A percentile compares a stretch with the other conserved stretches of the same genome.
Conservation (phyloP, 768 basidiomycete genomes). For the Suillus weaverae region DNA sequence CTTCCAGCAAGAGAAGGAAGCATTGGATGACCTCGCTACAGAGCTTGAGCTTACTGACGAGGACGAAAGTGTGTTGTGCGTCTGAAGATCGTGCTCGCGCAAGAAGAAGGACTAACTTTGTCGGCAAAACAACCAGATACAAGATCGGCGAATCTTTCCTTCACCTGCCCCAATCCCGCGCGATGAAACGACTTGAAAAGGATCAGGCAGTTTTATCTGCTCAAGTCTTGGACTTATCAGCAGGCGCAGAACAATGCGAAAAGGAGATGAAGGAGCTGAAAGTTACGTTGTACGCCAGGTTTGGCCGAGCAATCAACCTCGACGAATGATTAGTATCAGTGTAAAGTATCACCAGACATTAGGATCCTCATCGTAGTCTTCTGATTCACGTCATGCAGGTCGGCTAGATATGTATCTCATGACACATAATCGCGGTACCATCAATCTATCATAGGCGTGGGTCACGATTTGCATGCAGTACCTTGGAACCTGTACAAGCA, state of each 20-base stretch:
- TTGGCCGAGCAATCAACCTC: conserved; percentile 90
- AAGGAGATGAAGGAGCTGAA: conserved; percentile 80
- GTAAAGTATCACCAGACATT: not conserved
- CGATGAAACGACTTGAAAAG: conserved; percentile 67
- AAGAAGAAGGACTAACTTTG: not conserved
- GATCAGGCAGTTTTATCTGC: conserved; percentile 62
- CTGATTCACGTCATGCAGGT: not conserved
- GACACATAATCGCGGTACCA: not conserved
- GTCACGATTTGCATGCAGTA: not conserved
- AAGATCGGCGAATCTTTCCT: conserved; percentile 89
- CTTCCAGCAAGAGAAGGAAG: conserved; percentile 90
- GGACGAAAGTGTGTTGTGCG: conserved; percentile 75
- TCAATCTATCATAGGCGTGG: not conserved
- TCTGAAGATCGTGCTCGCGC: conserved; percentile 7
- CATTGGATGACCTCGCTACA: conserved; percentile 82
- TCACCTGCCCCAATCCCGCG: conserved; percentile 68
- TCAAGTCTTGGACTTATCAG: conserved; percentile 51
- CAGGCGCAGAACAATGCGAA: conserved; percentile 64
- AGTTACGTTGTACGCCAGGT: conserved; percentile 81
- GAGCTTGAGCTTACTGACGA: conserved; percentile 92
- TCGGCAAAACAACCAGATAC: conserved; percentile 52
- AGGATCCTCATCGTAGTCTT: not conserved
- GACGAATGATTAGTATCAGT: conserved; percentile 53
- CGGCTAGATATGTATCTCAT: not conserved
- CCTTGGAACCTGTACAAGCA: not conserved